Evolutionary conservation across 176 grass and related monocot genomes (phyloP).

Genomic region (Saccharum spontaneum): DNA sequence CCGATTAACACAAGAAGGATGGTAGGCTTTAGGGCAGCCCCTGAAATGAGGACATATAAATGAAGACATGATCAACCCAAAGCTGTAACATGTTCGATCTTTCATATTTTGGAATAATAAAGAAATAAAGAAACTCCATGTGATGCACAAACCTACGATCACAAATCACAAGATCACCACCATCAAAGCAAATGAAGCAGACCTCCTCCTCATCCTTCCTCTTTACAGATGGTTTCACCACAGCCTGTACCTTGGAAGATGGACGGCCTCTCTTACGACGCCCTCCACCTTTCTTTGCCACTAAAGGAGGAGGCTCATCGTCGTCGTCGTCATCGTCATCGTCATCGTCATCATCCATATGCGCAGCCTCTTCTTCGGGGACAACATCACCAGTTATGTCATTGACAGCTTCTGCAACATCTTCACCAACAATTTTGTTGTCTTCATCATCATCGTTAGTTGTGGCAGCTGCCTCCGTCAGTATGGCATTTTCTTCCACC

Average conservation of each 20-base stretch:
- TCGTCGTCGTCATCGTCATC: neutral
- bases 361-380: constrained; percentile 39
- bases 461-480: constrained; percentile 2
- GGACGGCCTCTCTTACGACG: constrained; percentile 71
- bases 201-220: constrained; percentile 87
- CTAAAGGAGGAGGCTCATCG: constrained; percentile 41
- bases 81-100: constrained; percentile 5
- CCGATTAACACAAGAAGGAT: constrained; percentile 95
- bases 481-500: constrained; percentile 14
- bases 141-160: constrained; percentile 80
- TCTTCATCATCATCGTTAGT: constrained; percentile 44
- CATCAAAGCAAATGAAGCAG: constrained; percentile 99
- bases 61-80: constrained; percentile 30
- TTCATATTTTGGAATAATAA: neutral
- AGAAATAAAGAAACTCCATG: constrained; percentile 17
- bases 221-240: constrained; percentile 33
- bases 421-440: constrained; percentile 34
- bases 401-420: constrained; percentile 32
- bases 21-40: constrained; percentile 94
- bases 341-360: constrained; percentile 43
- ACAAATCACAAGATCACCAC: constrained; percentile 94
- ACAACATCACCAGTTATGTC: constrained; percentile 36
- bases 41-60: constrained; percentile 46
- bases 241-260: constrained; percentile 58
- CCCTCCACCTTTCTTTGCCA: constrained; percentile 53